Evolutionary conservation across 1,139 yeast species (phyloP).

Genomic region (Blastobotrys apis): DNA sequence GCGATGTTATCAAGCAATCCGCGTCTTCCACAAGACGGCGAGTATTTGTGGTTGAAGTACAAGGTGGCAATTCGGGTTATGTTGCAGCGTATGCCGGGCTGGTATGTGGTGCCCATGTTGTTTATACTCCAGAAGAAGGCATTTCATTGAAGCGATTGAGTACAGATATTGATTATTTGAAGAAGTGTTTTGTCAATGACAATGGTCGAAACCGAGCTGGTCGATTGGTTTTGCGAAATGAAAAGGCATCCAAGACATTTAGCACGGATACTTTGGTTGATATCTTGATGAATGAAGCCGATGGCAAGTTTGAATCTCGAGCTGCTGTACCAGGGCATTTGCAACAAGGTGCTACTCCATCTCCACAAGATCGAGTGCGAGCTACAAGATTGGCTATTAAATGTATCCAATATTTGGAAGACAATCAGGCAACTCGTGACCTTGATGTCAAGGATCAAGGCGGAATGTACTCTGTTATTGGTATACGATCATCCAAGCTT

Average conservation of each 20-base stretch:
- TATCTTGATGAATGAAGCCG: slow-evolving; percentile 72
- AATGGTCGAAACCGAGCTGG: slow-evolving; percentile 84
- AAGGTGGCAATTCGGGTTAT: slow-evolving; percentile 95
- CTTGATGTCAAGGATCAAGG: slow-evolving; percentile 35
- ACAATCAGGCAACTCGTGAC: slow-evolving; percentile 26
- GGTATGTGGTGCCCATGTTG: slow-evolving; percentile 88
- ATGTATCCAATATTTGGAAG: slow-evolving; percentile 81
- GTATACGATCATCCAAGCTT: slow-evolving; percentile 75
- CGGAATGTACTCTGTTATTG: slow-evolving; percentile 78
- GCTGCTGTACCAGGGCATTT: slow-evolving; percentile 98
- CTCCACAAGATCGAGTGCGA: slow-evolving; percentile 89
- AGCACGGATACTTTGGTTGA: slow-evolving; percentile 78
- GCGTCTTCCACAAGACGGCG: slow-evolving; percentile 94
- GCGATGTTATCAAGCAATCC: slow-evolving; percentile 92
- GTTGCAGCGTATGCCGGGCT: slow-evolving; percentile 86
- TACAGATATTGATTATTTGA: slow-evolving; percentile 68
- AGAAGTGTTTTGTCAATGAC: slow-evolving; percentile 64
- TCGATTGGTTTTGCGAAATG: slow-evolving; percentile 78
- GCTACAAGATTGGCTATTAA: slow-evolving; percentile 88
- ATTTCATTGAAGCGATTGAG: slow-evolving; percentile 68
- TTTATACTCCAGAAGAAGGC: slow-evolving; percentile 89
- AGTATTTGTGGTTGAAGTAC: slow-evolving; percentile 93
- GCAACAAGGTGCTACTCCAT: slow-evolving; percentile 96
- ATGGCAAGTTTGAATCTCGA: slow-evolving; percentile 78
- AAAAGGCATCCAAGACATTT: slow-evolving; percentile 76